These are phyloP conservation scores for Pelargonium citronellum DNA, from an alignment of 441 rosid species.

Conservation along the genomic window DNA sequence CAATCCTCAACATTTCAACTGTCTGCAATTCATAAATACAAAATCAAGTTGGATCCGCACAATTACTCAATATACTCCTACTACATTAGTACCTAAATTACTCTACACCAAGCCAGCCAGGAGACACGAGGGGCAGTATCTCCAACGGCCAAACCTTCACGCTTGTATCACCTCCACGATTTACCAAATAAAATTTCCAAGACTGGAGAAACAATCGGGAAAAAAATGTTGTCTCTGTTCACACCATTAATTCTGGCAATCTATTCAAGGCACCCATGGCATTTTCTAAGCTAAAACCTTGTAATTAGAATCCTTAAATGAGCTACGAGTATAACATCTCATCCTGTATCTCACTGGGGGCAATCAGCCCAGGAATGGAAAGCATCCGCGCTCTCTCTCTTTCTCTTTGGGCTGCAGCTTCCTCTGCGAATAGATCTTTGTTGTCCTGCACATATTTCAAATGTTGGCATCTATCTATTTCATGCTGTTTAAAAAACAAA, in stretches of 20 bases:
- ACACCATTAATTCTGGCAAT: constrained; percentile 23
- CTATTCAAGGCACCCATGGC: constrained; percentile 23
- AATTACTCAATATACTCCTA: no score
- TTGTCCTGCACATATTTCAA: constrained; percentile 57
- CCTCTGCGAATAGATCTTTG: constrained; percentile 95
- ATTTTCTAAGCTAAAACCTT: constrained; percentile 23
- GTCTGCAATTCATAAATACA: no score
- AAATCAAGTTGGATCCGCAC: no score
- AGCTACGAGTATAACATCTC: constrained; percentile 90
- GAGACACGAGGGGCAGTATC: no score
- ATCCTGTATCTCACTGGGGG: constrained; percentile 94
- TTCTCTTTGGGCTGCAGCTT: constrained; percentile 88
- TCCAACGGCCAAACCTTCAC: no score
- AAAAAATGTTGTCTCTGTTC: constrained; percentile 28
- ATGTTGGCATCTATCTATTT: neutral
- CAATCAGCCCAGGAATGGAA: constrained; percentile 92
- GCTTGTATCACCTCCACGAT: constrained; percentile 17
- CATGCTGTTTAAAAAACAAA: no score
- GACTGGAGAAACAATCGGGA: constrained; percentile 23
- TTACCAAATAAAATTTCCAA: neutral
- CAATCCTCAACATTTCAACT: no score
- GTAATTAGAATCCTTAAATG: constrained; percentile 22
- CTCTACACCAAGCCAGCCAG: no score
- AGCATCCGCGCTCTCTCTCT: constrained; percentile 92
- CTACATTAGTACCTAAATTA: no score